A percentile compares a stretch with the other conserved stretches of the same genome.
Evolutionary conservation across 768 basidiomycete species (phyloP).

Genomic region (Psilocybe cyanescens): DNA sequence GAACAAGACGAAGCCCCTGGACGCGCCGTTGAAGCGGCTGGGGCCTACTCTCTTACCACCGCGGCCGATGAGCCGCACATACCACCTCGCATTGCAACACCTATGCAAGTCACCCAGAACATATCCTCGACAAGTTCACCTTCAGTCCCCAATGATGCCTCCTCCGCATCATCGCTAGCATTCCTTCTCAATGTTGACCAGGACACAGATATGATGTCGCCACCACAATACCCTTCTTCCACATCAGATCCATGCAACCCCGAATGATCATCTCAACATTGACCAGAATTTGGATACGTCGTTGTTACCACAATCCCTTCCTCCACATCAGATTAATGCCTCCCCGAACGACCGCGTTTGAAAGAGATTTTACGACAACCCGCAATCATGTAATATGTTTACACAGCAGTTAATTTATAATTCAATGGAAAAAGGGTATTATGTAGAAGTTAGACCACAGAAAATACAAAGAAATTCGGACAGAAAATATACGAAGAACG

Average conservation of each 20-base stretch:
- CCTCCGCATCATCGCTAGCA: slow-evolving; percentile 27
- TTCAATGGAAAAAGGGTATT: neutral
- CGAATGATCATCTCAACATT: slow-evolving; percentile 14
- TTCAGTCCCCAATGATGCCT: slow-evolving; percentile 1
- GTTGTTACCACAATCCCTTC: no score
- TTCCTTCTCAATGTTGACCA: slow-evolving; percentile 30
- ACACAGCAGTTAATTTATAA: slow-evolving; percentile 16
- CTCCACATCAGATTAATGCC: neutral
- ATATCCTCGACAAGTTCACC: neutral
- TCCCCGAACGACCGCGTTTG: neutral
- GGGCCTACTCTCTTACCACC: neutral
- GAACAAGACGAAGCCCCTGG: slow-evolving; percentile 2
- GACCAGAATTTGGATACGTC: slow-evolving; percentile 7
- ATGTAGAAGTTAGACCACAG: neutral
- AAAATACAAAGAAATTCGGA: neutral
- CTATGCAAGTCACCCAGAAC: neutral
- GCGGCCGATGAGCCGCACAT: slow-evolving; percentile 5
- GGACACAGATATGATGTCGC: slow-evolving; percentile 12
- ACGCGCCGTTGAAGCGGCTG: neutral
- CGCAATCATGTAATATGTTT: slow-evolving; percentile 8
- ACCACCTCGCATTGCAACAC: slow-evolving; percentile 1
- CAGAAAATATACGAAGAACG: neutral
- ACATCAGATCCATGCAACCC: slow-evolving; percentile 8
- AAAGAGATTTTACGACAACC: neutral
- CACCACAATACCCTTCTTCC: slow-evolving; percentile 15